Conservation (phyloP, 2,329 filamentous ascomycete species). For the Xylaria sp. region DNA sequence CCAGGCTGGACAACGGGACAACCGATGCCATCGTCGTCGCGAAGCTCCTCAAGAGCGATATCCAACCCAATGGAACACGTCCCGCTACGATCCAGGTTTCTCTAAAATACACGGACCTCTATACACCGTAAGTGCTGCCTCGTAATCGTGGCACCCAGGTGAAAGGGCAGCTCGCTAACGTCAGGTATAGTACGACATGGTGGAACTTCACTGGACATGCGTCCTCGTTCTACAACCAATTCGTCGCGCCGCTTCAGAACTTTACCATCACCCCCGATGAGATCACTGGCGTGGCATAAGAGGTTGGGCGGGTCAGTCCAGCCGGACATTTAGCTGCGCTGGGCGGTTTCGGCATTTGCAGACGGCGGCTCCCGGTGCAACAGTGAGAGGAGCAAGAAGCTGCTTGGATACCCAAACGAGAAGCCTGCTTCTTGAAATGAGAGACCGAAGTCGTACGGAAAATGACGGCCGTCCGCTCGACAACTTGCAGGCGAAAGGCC, state of each 20-base stretch:
- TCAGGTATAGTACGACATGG: constrained; percentile 40
- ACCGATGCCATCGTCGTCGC: constrained; percentile 44
- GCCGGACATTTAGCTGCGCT: constrained; percentile 16
- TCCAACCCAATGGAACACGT: constrained; percentile 33
- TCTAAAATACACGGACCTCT: constrained; percentile 46
- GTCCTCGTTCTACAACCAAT: constrained; percentile 44
- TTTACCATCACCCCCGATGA: constrained; percentile 47
- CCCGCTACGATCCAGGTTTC: constrained; percentile 48
- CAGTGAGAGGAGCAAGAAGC: constrained; percentile 19
- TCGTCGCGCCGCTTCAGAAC: constrained; percentile 40
- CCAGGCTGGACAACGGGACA: constrained; percentile 37
- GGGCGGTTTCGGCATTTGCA: constrained; percentile 25
- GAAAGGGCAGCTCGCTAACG: constrained; percentile 32
- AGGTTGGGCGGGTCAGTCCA: constrained; percentile 6
- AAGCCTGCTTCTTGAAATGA: constrained; percentile 14
- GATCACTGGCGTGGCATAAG: constrained; percentile 45
- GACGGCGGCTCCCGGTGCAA: constrained; percentile 29
- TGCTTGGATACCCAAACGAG: constrained; percentile 34
- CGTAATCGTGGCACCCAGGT: constrained; percentile 17
- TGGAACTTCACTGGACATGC: constrained; percentile 50
- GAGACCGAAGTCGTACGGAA: constrained; percentile 17
- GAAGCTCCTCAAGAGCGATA: constrained; percentile 44
- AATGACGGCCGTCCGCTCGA: constrained; percentile 5
- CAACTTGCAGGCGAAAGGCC: neutral
- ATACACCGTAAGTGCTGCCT: constrained; percentile 39